phyloP scores from a whole-genome alignment of 2,329 filamentous ascomycete species.

The Neoarthrinium moseri region DNA sequence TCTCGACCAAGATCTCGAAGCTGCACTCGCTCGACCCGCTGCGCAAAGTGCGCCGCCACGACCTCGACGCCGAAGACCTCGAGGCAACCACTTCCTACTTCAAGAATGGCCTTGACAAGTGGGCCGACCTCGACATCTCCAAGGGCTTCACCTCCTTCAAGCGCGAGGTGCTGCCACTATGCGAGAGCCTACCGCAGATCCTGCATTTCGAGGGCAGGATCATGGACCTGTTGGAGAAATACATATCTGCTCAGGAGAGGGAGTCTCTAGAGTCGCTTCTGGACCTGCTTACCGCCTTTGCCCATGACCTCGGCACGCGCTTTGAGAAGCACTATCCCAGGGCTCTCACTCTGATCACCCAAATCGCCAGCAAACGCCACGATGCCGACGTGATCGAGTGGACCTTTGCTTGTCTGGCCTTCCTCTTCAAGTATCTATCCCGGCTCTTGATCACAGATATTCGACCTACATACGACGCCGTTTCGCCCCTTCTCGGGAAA shows the following conservation, averaged over 20 bases:
- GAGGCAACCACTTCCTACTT: constrained; percentile 84
- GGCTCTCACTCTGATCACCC: constrained; percentile 72
- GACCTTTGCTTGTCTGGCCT: constrained; percentile 92
- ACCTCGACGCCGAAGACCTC: constrained; percentile 76
- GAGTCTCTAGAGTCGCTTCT: constrained; percentile 83
- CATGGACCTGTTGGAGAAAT: constrained; percentile 71
- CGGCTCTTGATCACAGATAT: constrained; percentile 83
- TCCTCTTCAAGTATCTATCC: constrained; percentile 96
- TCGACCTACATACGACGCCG: constrained; percentile 77
- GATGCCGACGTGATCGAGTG: constrained; percentile 93
- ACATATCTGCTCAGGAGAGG: constrained; percentile 75
- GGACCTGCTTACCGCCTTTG: constrained; percentile 86
- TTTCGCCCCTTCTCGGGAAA: constrained; percentile 82
- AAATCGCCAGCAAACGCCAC: constrained; percentile 73
- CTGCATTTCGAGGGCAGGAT: constrained; percentile 87
- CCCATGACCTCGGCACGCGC: constrained; percentile 82
- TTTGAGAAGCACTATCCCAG: constrained; percentile 88
- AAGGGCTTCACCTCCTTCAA: constrained; percentile 77
- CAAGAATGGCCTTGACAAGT: constrained; percentile 77
- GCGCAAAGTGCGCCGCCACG: constrained; percentile 81
- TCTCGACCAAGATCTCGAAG: constrained; percentile 85
- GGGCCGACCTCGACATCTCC: constrained; percentile 88
- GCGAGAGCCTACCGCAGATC: constrained; percentile 88
- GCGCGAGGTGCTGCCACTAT: constrained; percentile 71
- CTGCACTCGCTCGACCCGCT: constrained; percentile 89